Evolutionary conservation across 352 stramenopile species (phyloP), one percentile per base, ranked within the genome.

Genomic region (Phytophthora nicotianae): DNA sequence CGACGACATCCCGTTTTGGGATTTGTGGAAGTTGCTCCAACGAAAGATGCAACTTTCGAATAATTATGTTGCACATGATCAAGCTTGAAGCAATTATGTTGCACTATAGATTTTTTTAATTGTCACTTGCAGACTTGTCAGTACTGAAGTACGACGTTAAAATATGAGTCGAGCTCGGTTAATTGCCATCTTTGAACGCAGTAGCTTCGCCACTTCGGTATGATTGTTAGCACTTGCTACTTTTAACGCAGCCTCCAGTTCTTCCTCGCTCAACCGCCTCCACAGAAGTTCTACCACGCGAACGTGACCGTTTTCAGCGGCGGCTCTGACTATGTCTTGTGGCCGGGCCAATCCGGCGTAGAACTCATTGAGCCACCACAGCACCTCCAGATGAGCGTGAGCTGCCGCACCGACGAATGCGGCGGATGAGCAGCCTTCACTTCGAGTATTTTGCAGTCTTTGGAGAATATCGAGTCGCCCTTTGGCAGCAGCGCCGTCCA

Each of bases 401-500:
- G 42, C 33, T 2, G 42, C 42, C 14, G 54, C 54, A 23, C 42
- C 54, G 11, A 54, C 37, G 24, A 53, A 62, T 10, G 54, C 41
- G 23, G n/a, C 10, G 9, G 33, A 23, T 4, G 54, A 62, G 9
- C 54, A 62, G 11, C 43, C 54, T 32, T 62, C 54, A 14, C 4
- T 29, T 20, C 54, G 29, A 17, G 27, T 42, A 5, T n/a, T 9
- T 45, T 62, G 54, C 14, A 64, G 47, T 23, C 8, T 50, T 6
- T 46, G 35, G 6, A 64, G 7, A 27, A 64, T 58, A n/a, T 38
- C 46, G 4, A 64, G 26, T 14, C 57, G 47, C 6, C 47, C 57
- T 29, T 17, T 46, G 29, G 57, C 16, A 17, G 38, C 57, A 50
- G 57, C 57, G 10, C 57, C 47, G 40, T 52, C 57, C 48, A 65